Base-by-base conservation (phyloP, 2,329 filamentous ascomycete species). In the Monilinia vaccinii-corymbosi region DNA sequence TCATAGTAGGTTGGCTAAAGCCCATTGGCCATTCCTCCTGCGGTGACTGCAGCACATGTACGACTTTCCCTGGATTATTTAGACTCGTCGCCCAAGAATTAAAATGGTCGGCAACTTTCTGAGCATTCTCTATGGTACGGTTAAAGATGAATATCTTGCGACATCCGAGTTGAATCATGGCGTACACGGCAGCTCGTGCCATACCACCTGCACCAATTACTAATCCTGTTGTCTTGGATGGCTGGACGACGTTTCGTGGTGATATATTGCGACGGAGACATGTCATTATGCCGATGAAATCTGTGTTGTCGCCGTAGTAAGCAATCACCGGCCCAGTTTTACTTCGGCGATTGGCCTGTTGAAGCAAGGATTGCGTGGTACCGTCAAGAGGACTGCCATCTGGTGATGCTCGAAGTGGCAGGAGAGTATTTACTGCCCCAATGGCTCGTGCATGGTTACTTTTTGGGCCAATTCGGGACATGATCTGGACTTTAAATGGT, bases 221-320 rank as follows among this genome's bases (percentile, higher is more conserved):
- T 16, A 87, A 74, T 0, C 80, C 84, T 1, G 70, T 71, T 6
- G 70, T 72, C 53, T 70, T 71, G 2, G 70, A 71, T 23, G 80
- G 76, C 3, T 82, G 78, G 0, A 87, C 79, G 1, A 81, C 83
- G 63, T 87, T 87, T 4, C 87, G 85, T 0, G 88, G 88, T 0
- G 88, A 91, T 2, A 91, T 76, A 2, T 87, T 87, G 36, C 87
- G 79, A 7, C 85, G 80, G 46, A 92, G 81, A 68, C 87, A 91
- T 3, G 86, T 87, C 57, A 86, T 78, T 46, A 92, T 88, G 6
- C 88, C 88, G 38, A 91, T 87, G 85, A 88, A 92, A 71, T 92
- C 88, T 0, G 88, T 91, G 62, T 92, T 92, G 61, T 91, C 87
- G 1, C 88, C 89, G 63, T 90, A 89, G 0, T 91, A 76, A 0